phyloP scores from a whole-genome alignment of 2,329 filamentous ascomycete species.

The Apiospora koreana region DNA sequence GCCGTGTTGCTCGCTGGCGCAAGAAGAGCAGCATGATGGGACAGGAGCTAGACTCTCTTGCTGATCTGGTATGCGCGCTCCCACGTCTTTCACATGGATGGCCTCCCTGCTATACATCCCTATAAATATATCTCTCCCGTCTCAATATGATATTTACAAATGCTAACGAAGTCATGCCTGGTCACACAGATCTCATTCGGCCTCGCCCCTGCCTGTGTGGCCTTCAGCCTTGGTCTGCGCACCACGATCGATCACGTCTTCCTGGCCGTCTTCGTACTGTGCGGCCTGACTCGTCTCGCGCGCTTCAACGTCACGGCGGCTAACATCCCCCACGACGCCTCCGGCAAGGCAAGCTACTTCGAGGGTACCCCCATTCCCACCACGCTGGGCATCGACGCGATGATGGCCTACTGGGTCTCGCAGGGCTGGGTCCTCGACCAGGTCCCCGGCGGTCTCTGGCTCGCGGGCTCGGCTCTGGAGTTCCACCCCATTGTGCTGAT shows the following conservation, averaged over 20 bases:
- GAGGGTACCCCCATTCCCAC: conserved; percentile 97
- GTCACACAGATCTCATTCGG: conserved; percentile 83
- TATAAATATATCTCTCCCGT: too few relatives aligned
- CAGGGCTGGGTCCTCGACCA: conserved; percentile 77
- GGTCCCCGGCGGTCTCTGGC: conserved; percentile 74
- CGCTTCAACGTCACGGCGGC: conserved; percentile 97
- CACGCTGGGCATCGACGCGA: conserved; percentile 73
- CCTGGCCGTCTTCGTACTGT: conserved; percentile 88
- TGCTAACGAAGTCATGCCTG: conserved; percentile 10
- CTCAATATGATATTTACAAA: background rate
- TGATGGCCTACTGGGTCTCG: conserved; percentile 90
- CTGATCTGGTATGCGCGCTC: conserved; percentile 73
- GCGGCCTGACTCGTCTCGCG: conserved; percentile 88
- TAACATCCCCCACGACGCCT: conserved; percentile 85
- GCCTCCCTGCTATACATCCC: background rate
- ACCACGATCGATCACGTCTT: conserved; percentile 79
- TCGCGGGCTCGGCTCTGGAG: conserved; percentile 69
- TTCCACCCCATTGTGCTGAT: conserved; percentile 81
- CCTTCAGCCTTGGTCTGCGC: conserved; percentile 86
- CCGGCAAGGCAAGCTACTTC: conserved; percentile 92
- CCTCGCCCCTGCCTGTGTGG: conserved; percentile 81
- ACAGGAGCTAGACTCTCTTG: conserved; percentile 93
- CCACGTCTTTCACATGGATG: background rate
- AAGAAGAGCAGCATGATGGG: conserved; percentile 98
- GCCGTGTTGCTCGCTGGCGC: conserved; percentile 93